A percentile compares a stretch with the other conserved stretches of the same genome.
Conservation (phyloP, 2,329 filamentous ascomycete species). For the Epichloe scottii region DNA sequence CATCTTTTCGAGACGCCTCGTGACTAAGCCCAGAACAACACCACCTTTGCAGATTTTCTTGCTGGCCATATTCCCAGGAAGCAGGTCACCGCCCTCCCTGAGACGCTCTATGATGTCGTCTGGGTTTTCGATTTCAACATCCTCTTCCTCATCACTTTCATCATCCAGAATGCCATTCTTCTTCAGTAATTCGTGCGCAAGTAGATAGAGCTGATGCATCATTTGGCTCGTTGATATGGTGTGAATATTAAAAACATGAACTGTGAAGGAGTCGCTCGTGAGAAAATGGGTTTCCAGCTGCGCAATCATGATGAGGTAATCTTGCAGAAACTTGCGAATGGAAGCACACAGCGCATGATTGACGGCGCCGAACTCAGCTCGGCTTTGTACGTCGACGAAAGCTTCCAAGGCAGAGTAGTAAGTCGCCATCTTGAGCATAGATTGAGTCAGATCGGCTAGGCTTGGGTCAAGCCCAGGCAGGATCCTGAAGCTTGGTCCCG, state of each 20-base stretch:
- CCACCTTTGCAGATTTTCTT: conserved; percentile 97
- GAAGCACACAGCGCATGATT: conserved; percentile 95
- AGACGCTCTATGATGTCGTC: conserved; percentile 87
- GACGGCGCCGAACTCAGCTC: conserved; percentile 84
- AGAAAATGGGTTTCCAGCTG: conserved; percentile 90
- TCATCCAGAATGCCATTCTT: conserved; percentile 81
- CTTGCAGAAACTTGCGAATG: conserved; percentile 79
- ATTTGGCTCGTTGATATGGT: conserved; percentile 84
- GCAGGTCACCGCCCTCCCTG: conserved; percentile 71
- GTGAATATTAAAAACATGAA: conserved; percentile 87
- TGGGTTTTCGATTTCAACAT: conserved; percentile 65
- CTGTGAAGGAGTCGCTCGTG: conserved; percentile 76
- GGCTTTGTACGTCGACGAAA: conserved; percentile 88
- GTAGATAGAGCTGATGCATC: conserved; percentile 76
- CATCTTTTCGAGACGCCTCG: conserved; percentile 73
- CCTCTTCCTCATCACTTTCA: conserved; percentile 57
- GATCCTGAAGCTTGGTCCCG: conserved; percentile 71
- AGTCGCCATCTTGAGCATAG: conserved; percentile 88
- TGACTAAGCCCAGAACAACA: conserved; percentile 79
- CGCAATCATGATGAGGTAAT: conserved; percentile 85
- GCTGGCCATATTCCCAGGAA: conserved; percentile 63
- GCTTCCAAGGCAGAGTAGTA: conserved; percentile 85
- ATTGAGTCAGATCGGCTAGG: conserved; percentile 70
- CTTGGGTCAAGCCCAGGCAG: conserved; percentile 80
- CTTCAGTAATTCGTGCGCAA: conserved; percentile 78